These are phyloP conservation scores for Neurospora sp. DNA, from an alignment of 495 filamentous ascomycete species.

Conservation along the genomic window DNA sequence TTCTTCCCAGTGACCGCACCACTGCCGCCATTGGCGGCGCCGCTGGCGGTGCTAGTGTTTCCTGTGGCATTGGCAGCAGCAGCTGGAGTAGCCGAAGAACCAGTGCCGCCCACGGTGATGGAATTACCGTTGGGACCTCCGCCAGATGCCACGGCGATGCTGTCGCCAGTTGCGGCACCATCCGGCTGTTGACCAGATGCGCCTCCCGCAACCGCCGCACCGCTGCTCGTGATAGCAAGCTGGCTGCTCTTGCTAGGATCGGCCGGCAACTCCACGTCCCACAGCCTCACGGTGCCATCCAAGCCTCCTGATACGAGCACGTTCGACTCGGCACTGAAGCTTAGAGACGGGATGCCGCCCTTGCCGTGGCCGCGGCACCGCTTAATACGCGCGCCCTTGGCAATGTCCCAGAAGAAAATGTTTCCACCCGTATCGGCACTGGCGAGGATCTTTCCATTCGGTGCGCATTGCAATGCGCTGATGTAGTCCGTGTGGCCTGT, in stretches of 20 bases:
- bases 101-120: slow-evolving; percentile 24
- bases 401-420: slow-evolving; percentile 90
- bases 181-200: slow-evolving; percentile 47
- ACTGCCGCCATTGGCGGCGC: slow-evolving; percentile 26
- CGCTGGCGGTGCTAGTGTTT: slow-evolving; percentile 15
- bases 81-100: slow-evolving; percentile 12
- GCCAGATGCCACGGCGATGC: slow-evolving; percentile 35
- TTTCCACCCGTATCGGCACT: slow-evolving; percentile 76
- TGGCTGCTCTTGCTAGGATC: slow-evolving; percentile 32
- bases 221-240: slow-evolving; percentile 9
- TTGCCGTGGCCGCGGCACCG: slow-evolving; percentile 89
- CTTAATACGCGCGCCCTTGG: slow-evolving; percentile 71
- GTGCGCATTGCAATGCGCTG: slow-evolving; percentile 71
- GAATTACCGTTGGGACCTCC: slow-evolving; percentile 23
- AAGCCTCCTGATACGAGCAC: slow-evolving; percentile 81
- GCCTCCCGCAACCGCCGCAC: slow-evolving; percentile 16
- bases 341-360: slow-evolving; percentile 85
- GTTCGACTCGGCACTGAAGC: slow-evolving; percentile 81
- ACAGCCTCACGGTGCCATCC: slow-evolving; percentile 87
- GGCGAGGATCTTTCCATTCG: slow-evolving; percentile 77
- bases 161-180: slow-evolving; percentile 36
- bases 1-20: slow-evolving; percentile 55
- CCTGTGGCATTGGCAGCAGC: slow-evolving; percentile 17
- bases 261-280: slow-evolving; percentile 68
- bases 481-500: slow-evolving; percentile 81